phyloP scores from a whole-genome alignment of 371 early-diverging fungal genomes.

The Nematocida major region DNA sequence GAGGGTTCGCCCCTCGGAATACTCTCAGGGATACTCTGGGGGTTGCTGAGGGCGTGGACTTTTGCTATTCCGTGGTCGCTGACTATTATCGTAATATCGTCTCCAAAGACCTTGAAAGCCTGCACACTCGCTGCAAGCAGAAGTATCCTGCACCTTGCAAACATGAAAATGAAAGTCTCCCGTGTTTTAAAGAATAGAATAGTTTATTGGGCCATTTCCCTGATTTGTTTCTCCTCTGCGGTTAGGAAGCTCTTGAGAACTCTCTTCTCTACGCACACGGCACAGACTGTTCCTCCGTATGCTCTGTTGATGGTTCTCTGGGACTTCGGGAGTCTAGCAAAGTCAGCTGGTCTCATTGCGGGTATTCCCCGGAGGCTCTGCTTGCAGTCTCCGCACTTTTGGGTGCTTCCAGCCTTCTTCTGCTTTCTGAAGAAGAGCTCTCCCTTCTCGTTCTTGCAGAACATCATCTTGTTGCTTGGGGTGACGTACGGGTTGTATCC shows the following conservation, averaged over 20 bases:
- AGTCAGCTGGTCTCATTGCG: constrained; percentile 62
- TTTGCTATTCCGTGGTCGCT: background rate
- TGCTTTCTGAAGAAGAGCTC: constrained; percentile 48
- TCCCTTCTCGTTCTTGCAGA: constrained; percentile 42
- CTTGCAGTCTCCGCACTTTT: constrained; percentile 64
- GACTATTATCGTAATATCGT: constrained; percentile 16
- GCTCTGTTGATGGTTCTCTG: constrained; percentile 61
- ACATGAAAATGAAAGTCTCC: background rate
- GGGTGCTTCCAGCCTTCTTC: constrained; percentile 59
- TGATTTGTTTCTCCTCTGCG: constrained; percentile 60
- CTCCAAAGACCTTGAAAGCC: background rate
- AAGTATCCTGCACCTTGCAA: background rate
- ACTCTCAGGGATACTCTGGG: background rate
- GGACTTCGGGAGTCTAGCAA: constrained; percentile 59
- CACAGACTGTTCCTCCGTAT: constrained; percentile 60
- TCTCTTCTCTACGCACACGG: constrained; percentile 59
- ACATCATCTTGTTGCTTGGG: constrained; percentile 55
- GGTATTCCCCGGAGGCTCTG: constrained; percentile 53
- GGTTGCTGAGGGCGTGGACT: background rate
- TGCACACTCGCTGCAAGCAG: background rate
- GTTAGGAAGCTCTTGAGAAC: constrained; percentile 59
- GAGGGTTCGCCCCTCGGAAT: too few relatives aligned
- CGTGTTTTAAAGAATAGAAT: constrained; percentile 27
- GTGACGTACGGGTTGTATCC: constrained; percentile 62
- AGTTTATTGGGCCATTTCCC: constrained; percentile 52